Evolutionary conservation across 2,329 filamentous ascomycete genomes (phyloP).

Genomic region (Harringtonia lauricola): DNA sequence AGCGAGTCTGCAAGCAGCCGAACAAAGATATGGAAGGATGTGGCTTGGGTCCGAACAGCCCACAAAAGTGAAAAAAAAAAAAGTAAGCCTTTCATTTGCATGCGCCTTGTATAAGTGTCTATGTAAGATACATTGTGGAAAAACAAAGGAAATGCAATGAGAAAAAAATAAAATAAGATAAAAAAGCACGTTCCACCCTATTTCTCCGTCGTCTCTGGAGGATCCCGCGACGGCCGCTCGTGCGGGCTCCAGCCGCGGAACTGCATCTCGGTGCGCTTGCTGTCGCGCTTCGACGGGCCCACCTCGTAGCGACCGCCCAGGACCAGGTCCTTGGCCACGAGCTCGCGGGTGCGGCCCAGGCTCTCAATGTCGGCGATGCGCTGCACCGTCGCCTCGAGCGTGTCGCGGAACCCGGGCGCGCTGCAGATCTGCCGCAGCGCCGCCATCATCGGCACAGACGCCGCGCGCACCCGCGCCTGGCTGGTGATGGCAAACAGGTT

Average conservation of each 20-base stretch:
- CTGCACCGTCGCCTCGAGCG: constrained; percentile 71
- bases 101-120: too few relatives aligned
- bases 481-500: constrained; percentile 95
- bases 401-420: constrained; percentile 66
- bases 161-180: neutral
- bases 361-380: constrained; percentile 90
- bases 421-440: constrained; percentile 79
- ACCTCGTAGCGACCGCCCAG: constrained; percentile 72
- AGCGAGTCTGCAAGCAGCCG: too few relatives aligned
- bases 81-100: too few relatives aligned
- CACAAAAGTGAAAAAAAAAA: too few relatives aligned
- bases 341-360: constrained; percentile 81
- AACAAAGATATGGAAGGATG: too few relatives aligned
- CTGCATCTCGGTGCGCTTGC: constrained; percentile 5
- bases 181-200: too few relatives aligned
- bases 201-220: neutral
- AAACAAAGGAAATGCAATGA: neutral
- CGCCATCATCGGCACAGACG: constrained; percentile 90
- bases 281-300: constrained; percentile 14
- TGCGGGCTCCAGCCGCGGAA: constrained; percentile 13
- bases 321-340: constrained; percentile 92
- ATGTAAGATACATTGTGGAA: too few relatives aligned
- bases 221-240: constrained; percentile 8
- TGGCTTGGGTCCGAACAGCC: too few relatives aligned
- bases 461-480: constrained; percentile 75